These are phyloP conservation scores for Tetrapisispora phaffii DNA, from an alignment of 805 yeast genomes.

Conservation along the genomic window DNA sequence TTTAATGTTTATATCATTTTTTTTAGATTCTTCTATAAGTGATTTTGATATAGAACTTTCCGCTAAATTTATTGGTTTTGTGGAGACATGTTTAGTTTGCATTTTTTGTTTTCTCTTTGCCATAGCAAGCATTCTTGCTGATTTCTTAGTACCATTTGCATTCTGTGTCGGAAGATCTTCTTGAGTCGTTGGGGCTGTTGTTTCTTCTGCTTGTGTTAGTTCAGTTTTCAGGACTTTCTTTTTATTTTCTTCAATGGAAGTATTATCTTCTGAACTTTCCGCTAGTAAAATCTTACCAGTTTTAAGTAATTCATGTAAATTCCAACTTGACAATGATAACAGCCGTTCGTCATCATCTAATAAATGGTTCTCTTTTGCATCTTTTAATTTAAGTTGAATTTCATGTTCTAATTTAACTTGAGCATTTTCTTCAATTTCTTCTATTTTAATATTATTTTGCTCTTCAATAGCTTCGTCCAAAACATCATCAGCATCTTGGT, in stretches of 20 bases:
- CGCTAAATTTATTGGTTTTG: constrained; percentile 56
- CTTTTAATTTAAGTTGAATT: constrained; percentile 25
- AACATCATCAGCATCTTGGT: constrained; percentile 27
- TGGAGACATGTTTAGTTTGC: constrained; percentile 43
- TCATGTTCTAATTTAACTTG: constrained; percentile 23
- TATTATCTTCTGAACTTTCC: constrained; percentile 15
- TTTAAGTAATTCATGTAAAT: constrained; percentile 22
- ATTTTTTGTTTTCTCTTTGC: constrained; percentile 85
- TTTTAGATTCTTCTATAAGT: constrained; percentile 23
- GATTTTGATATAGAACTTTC: constrained; percentile 56
- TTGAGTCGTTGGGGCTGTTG: background rate
- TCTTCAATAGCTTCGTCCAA: constrained; percentile 11
- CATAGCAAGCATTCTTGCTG: constrained; percentile 84
- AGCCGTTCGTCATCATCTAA: constrained; percentile 18
- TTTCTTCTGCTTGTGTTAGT: constrained; percentile 3
- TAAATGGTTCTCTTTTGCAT: constrained; percentile 15
- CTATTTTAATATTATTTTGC: background rate
- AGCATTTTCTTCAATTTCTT: background rate
- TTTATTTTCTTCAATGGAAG: constrained; percentile 4
- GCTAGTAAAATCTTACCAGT: constrained; percentile 23
- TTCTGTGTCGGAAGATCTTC: constrained; percentile 1
- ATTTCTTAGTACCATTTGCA: constrained; percentile 25
- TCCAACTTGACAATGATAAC: constrained; percentile 20
- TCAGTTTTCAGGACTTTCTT: constrained; percentile 10
- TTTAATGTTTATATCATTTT: constrained; percentile 11